Evolutionary conservation across 192 early-diverging fungal genomes (phyloP), one percentile per base, ranked within the genome.

Genomic region (Mortierella antarctica): DNA sequence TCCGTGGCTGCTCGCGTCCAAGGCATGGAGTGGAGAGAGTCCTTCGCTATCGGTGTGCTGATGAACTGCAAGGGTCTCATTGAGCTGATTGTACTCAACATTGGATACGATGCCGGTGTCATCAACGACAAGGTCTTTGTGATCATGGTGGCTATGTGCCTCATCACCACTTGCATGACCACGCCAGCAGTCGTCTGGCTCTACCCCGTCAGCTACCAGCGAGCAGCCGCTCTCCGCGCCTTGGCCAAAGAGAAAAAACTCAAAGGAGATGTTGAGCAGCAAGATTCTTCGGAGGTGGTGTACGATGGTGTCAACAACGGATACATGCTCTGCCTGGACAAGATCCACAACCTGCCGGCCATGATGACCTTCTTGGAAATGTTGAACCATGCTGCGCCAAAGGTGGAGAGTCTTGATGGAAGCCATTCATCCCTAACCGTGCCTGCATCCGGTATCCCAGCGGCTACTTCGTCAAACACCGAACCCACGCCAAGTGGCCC

Each of bases 1-100:
- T 89, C 90, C 0, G 10, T 86, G 7, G 91, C 94, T 1, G 92
- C 94, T 4, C 85, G 87, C 40, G 52, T 92, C n/a, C 85, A 83
- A 48, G 91, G 91, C 42, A 88, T 95, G 65, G 86, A 87, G 21
- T 94, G 91, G 91, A 89, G 94, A 77, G 96, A 98, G 71, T 95
- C 95, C 0, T 85, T 93, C 12, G 87, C 95, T 1, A 87, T 97
- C 55, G 97, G 97, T 2, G 71, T 95, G 57, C 78, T 98, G 62
- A 98, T 98, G 96, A 97, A 95, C 87, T 95, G 94, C 74, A 98
- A 97, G 84, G 96, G 93, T 51, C 86, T 98, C 39, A 95, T 98
- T 8, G 97, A 98, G 84, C 87, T 99, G 7, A 97, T 98, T 62
- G 96, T 99, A 31, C 88, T 99, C 10, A 99, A 99, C 82, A 90